A percentile compares a stretch with the other conserved stretches of the same genome.
These are phyloP conservation scores for Mycosphaerella sp. DNA, from an alignment of 2,329 filamentous ascomycete species.

Conservation along the genomic window DNA sequence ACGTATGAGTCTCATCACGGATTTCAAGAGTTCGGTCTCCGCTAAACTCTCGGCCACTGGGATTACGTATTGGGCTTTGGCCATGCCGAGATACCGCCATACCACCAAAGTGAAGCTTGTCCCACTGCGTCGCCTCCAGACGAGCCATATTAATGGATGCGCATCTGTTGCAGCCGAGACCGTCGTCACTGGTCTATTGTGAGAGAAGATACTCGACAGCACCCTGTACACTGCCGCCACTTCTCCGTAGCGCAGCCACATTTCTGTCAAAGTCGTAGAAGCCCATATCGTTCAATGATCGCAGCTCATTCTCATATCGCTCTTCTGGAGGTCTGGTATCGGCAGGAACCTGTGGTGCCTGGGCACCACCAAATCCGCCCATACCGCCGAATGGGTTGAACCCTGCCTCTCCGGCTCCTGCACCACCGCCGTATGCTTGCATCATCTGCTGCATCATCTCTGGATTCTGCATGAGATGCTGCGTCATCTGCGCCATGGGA, in stretches of 20 bases:
- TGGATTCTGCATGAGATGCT: slow-evolving; percentile 51
- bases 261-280: slow-evolving; percentile 97
- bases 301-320: slow-evolving; percentile 79
- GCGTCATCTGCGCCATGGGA: slow-evolving; percentile 44
- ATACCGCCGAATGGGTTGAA: slow-evolving; percentile 42
- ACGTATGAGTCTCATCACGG: not conserved
- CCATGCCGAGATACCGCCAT: not conserved
- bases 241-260: slow-evolving; percentile 75
- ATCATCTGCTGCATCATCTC: slow-evolving; percentile 49
- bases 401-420: slow-evolving; percentile 31
- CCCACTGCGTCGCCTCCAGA: not conserved
- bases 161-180: not conserved
- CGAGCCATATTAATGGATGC: not conserved
- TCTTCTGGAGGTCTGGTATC: slow-evolving; percentile 92
- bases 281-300: slow-evolving; percentile 97
- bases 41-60: not conserved
- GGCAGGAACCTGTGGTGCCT: slow-evolving; percentile 49
- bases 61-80: not conserved
- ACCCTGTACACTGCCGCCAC: slow-evolving; percentile 89
- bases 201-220: slow-evolving; percentile 66
- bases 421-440: slow-evolving; percentile 49
- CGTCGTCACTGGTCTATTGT: slow-evolving; percentile 9
- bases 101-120: not conserved
- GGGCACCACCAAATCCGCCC: slow-evolving; percentile 28
- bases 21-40: not conserved